Base-by-base conservation (phyloP, 2,329 filamentous ascomycete genomes). In the Lachnellula arida region DNA sequence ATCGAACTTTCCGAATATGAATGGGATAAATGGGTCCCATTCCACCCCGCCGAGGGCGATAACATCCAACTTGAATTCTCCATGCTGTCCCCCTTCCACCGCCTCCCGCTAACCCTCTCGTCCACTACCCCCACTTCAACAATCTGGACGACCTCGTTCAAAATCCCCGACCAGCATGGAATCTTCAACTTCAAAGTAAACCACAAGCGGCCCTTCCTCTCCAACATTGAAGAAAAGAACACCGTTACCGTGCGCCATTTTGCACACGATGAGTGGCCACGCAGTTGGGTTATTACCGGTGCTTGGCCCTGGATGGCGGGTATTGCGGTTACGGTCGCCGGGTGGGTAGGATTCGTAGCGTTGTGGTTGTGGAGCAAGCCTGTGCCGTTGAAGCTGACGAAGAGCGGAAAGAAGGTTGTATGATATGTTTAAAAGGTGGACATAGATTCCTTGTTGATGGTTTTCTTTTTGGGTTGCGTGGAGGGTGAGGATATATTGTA, bases 171-270 rank as follows among this genome's bases (percentile, higher is more conserved):
- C 72, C 94, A 99, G 75, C 94, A 99, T 76, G 94, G 94, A 70
- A 97, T 99, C 75, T 99, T 97, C 81, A 96, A 96, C 77, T 97
- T 99, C 81, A 85, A 87, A 70, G 81, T 97, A 73, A 96, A 97
- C 80, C 97, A 97, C 81, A 96, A 96, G 79, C 86, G 94, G 6
- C 91, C 93, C 1, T 96, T 97, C 79, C 75, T 96, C 65, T 94
- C 85, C 67, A 88, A 86, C 71, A 72, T 99, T 52, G 92, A 97
- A 70, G 91, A 97, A 78, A 97, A 97, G 84, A 83, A 86, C 65
- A 94, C 93, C 22, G 92, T 97, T 52, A 96, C 92, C 0, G 91
- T 99, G 34, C 84, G 94, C 47, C 94, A 99, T 77, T 94, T 96
- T 75, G 94, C 94, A 7, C 94, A 99, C 78, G 87, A 99, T 72